These are phyloP conservation scores for Spathaspora hagerdaliae DNA, from an alignment of 805 yeast genomes.

Conservation along the genomic window DNA sequence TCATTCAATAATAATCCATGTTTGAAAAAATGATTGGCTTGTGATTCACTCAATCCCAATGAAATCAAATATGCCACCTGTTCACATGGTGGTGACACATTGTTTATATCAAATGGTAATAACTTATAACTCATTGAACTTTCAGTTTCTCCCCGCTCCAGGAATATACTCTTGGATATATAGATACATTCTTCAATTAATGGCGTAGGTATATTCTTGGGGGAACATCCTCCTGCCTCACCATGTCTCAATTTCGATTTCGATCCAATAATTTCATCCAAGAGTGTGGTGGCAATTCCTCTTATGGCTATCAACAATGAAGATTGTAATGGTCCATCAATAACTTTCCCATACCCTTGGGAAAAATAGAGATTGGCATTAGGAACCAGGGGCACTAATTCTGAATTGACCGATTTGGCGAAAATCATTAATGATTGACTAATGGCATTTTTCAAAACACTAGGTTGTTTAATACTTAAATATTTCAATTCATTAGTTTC, in stretches of 20 bases:
- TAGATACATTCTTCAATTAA: conserved; percentile 45
- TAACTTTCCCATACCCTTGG: conserved; percentile 12
- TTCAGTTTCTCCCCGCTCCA: conserved; percentile 29
- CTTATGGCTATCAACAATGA: conserved; percentile 39
- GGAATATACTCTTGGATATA: conserved; percentile 41
- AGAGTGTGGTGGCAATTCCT: conserved; percentile 34
- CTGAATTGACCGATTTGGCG: conserved; percentile 39
- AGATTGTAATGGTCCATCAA: conserved; percentile 16
- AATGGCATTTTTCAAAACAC: conserved; percentile 39
- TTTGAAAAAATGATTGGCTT: conserved; percentile 26
- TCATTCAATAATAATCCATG: conserved; percentile 15
- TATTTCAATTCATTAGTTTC: conserved; percentile 27
- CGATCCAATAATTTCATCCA: conserved; percentile 27
- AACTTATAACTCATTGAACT: conserved; percentile 23
- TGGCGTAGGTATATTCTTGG: conserved; percentile 24
- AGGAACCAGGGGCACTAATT: conserved; percentile 33
- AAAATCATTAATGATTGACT: conserved; percentile 41
- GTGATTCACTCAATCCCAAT: conserved; percentile 18
- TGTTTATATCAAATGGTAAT: conserved; percentile 27
- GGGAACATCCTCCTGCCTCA: background rate
- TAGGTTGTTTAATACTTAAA: conserved; percentile 27
- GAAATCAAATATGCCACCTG: conserved; percentile 22
- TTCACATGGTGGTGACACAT: conserved; percentile 37
- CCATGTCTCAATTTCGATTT: conserved; percentile 11
- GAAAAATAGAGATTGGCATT: conserved; percentile 28